These are phyloP conservation scores for Fibroporia radiculosa DNA, from an alignment of 768 basidiomycete species.

Conservation along the genomic window DNA sequence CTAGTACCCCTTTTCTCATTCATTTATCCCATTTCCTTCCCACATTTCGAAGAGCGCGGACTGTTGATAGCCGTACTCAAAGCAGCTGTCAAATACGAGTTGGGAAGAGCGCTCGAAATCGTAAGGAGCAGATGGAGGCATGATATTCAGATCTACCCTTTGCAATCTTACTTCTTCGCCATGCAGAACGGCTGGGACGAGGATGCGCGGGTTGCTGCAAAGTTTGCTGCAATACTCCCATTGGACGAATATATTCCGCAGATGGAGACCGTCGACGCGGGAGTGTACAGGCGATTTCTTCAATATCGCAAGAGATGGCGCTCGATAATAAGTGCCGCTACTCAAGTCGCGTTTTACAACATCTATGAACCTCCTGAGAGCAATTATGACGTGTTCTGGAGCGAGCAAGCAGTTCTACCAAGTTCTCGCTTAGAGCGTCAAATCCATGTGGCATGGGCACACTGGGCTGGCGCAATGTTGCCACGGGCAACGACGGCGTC, in stretches of 20 bases:
- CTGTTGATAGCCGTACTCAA: slow-evolving; percentile 13
- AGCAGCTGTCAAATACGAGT: slow-evolving; percentile 18
- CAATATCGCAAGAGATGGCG: slow-evolving; percentile 1
- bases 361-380: no score
- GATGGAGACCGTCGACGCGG: slow-evolving; percentile 10
- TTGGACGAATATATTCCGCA: slow-evolving; percentile 6
- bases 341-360: no score
- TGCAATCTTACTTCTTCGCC: slow-evolving; percentile 12
- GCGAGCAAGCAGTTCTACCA: neutral
- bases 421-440: no score
- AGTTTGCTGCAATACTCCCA: neutral
- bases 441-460: no score
- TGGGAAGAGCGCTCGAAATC: slow-evolving; percentile 8
- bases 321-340: no score
- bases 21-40: slow-evolving; percentile 12
- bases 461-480: no score
- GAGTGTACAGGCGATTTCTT: slow-evolving; percentile 6
- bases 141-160: slow-evolving; percentile 4
- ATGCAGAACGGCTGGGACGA: slow-evolving; percentile 12
- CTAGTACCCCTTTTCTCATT: slow-evolving; percentile 15
- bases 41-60: slow-evolving; percentile 2
- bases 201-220: slow-evolving; percentile 11
- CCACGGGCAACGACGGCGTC: no score
- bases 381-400: neutral
- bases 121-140: slow-evolving; percentile 3